A percentile compares a stretch with the other conserved stretches of the same genome.
Evolutionary conservation across 164 flowering plant species (phyloP).

Genomic region (Kingdonia uniflora): DNA sequence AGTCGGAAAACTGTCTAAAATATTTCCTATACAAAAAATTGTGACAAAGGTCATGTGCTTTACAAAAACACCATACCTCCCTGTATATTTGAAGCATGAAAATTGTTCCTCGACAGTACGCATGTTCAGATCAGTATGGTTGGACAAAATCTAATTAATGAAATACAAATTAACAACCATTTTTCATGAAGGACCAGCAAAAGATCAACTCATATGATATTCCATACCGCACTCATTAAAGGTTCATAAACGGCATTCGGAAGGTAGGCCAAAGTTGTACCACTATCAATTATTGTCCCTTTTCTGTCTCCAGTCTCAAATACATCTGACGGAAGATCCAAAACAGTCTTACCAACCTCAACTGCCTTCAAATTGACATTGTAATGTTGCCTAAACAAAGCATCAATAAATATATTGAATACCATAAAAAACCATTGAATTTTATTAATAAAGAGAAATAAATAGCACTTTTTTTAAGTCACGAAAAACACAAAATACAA

Average conservation of each 20-base stretch:
- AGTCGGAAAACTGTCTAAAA: too few species aligned
- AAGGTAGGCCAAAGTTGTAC: constrained; percentile 89
- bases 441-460: not conserved
- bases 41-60: too few species aligned
- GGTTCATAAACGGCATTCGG: constrained; percentile 42
- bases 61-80: constrained; percentile 29
- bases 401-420: constrained; percentile 16
- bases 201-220: not conserved
- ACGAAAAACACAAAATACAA: too few species aligned
- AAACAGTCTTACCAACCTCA: constrained; percentile 56
- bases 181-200: constrained; percentile 4
- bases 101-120: constrained; percentile 42
- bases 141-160: constrained; percentile 29
- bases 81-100: constrained; percentile 52
- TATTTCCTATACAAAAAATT: too few species aligned
- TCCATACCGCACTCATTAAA: constrained; percentile 30
- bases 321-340: constrained; percentile 57
- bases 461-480: too few species aligned
- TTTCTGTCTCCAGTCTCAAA: constrained; percentile 36
- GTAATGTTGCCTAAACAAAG: constrained; percentile 69
- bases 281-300: constrained; percentile 86
- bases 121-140: constrained; percentile 39
- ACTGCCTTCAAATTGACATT: constrained; percentile 62
- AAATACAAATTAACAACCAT: not conserved
- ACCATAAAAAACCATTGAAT: constrained; percentile 7